Evolutionary conservation across 805 yeast genomes (phyloP).

Genomic region (Starmerella floris): DNA sequence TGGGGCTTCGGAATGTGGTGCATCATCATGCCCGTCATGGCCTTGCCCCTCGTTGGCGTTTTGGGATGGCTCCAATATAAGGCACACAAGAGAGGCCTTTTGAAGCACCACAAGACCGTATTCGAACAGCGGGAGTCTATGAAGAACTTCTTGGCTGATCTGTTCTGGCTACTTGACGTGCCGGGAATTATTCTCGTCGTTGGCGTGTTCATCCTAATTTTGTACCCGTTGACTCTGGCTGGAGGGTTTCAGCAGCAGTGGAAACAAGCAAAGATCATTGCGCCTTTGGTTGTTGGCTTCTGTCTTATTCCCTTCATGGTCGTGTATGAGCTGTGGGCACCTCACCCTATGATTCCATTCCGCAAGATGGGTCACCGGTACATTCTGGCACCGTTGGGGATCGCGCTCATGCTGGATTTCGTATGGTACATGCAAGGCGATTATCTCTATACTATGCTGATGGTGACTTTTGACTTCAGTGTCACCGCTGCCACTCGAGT

Average conservation of each 20-base stretch:
- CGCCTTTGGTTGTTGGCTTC: slow-evolving; percentile 56
- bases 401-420: slow-evolving; percentile 47
- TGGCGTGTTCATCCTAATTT: slow-evolving; percentile 46
- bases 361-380: slow-evolving; percentile 51
- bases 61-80: slow-evolving; percentile 42
- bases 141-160: slow-evolving; percentile 12
- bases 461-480: slow-evolving; percentile 50
- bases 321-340: slow-evolving; percentile 44
- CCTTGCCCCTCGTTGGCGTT: slow-evolving; percentile 46
- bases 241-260: slow-evolving; percentile 48
- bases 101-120: slow-evolving; percentile 32
- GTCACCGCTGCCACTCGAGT: slow-evolving; percentile 55
- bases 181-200: slow-evolving; percentile 47
- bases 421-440: slow-evolving; percentile 59
- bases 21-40: slow-evolving; percentile 51
- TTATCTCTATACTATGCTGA: slow-evolving; percentile 51
- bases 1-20: slow-evolving; percentile 81
- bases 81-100: slow-evolving; percentile 42
- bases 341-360: slow-evolving; percentile 56
- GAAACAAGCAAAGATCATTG: slow-evolving; percentile 50
- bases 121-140: slow-evolving; percentile 29
- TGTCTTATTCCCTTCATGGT: slow-evolving; percentile 45
- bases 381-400: slow-evolving; percentile 54
- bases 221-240: slow-evolving; percentile 64
- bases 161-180: slow-evolving; percentile 53